Base-by-base conservation (phyloP, 2,329 filamentous ascomycete genomes). In the Neopestalotiopsis sp. region DNA sequence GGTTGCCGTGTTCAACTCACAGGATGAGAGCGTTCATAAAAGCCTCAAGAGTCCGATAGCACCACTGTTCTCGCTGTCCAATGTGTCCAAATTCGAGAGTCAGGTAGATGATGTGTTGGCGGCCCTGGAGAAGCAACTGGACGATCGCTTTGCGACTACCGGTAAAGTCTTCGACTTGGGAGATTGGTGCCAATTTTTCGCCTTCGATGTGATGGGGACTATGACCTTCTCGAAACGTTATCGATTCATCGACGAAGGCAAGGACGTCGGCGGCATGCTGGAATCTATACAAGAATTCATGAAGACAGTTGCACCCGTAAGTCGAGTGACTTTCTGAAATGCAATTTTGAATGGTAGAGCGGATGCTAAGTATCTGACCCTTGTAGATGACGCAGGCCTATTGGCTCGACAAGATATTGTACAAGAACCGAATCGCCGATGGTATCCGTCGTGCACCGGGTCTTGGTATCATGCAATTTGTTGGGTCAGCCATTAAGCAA, bases 141-240 rank as follows among this genome's bases (percentile, higher is more conserved):
- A 79, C 58, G 13, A 69, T 14, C 69, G 58, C 24, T 66, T 68
- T 53, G 30, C 42, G 1, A 17, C 20, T 4, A 56, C 61, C 1
- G 34, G 40, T 3, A 32, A 5, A 2, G 6, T 45, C 0, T 73
- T 74, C 57, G 73, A 76, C 45, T 64, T 79, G 3, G 75, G 67
- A 0, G 38, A 74, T 3, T 81, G 76, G 74, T 59, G 79, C 42
- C 75, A 80, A 58, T 76, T 69, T 34, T 80, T 77, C 67, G 76
- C 79, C 1, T 80, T 78, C 42, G 79, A 81, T 59, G 75, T 78
- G 0, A 78, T 81, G 71, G 74, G 76, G 0, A 74, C 72, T 3
- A 58, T 79, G 67, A 77, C 74, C 0, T 79, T 79, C 45, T 77
- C 77, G 0, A 73, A 74, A 61, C 67, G 73, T 9, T 76, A 76